A percentile compares a stretch with the other conserved stretches of the same genome.
Evolutionary conservation across 2,329 filamentous ascomycete genomes (phyloP).

Genomic region (Colletotrichum lentis): DNA sequence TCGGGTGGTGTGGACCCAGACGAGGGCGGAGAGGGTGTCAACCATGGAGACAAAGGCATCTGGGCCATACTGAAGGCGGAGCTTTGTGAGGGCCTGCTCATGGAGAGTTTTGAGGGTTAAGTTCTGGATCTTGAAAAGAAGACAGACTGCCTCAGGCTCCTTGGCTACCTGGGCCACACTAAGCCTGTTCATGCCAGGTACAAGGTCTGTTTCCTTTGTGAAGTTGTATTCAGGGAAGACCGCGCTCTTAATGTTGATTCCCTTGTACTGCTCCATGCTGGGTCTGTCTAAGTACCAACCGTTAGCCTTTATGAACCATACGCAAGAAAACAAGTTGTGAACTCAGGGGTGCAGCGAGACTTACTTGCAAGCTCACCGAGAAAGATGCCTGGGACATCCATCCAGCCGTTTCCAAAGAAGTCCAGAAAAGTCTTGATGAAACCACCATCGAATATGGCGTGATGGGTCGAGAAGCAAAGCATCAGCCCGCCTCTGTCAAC

Average conservation of each 20-base stretch:
- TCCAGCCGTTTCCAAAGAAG: conserved; percentile 10
- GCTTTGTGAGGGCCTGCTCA: neutral
- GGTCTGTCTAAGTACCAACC: neutral
- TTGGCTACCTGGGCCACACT: neutral
- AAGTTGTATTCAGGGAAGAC: conserved; percentile 24
- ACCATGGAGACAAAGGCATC: conserved; percentile 18
- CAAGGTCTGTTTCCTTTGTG: neutral
- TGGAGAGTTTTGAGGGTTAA: neutral
- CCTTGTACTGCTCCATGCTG: neutral
- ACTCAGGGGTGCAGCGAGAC: neutral
- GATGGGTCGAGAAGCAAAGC: conserved; percentile 51
- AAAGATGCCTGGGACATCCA: neutral
- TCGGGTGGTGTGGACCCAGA: conserved; percentile 29
- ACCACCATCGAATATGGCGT: conserved; percentile 44
- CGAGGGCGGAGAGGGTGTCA: conserved; percentile 13
- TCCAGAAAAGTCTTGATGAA: conserved; percentile 28
- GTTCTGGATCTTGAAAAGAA: conserved; percentile 9
- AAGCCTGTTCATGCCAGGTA: neutral
- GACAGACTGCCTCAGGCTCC: neutral
- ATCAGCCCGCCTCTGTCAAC: conserved; percentile 4
- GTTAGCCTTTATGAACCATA: neutral
- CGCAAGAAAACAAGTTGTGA: neutral
- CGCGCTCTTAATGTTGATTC: neutral
- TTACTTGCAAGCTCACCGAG: neutral
- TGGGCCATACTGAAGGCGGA: neutral